These are phyloP conservation scores for Candida cerambycidarum DNA, from an alignment of 805 yeast genomes.

Conservation along the genomic window DNA sequence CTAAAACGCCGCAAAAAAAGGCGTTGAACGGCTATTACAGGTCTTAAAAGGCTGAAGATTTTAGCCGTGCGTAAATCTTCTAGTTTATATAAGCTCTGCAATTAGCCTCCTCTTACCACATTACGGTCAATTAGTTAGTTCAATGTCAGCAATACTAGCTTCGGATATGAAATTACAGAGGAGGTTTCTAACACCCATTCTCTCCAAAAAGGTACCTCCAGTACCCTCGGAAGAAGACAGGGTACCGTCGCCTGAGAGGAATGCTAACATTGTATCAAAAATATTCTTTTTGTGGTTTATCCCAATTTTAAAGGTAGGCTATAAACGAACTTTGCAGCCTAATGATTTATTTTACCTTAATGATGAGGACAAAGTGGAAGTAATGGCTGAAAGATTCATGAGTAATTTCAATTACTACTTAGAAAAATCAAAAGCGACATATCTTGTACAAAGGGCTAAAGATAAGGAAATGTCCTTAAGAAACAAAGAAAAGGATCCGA, in stretches of 20 bases:
- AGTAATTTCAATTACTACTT: conserved; percentile 19
- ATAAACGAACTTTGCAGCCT: conserved; percentile 67
- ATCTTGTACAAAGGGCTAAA: conserved; percentile 23
- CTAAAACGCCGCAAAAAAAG: too few relatives aligned
- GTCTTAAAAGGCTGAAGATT: too few relatives aligned
- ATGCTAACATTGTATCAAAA: conserved; percentile 40
- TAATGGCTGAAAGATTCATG: conserved; percentile 29
- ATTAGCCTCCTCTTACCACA: neutral
- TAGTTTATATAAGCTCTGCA: too few relatives aligned
- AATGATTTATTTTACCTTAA: conserved; percentile 52
- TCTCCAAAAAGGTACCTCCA: conserved; percentile 48
- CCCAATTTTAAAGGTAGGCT: conserved; percentile 65
- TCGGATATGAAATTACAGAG: conserved; percentile 21
- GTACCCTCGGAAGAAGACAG: conserved; percentile 54
- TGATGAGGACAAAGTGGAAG: conserved; percentile 35
- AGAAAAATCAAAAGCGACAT: too few relatives aligned
- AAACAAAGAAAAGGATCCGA: too few relatives aligned
- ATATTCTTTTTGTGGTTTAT: conserved; percentile 66
- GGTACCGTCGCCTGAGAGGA: conserved; percentile 41
- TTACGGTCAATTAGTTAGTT: neutral
- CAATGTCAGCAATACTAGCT: neutral
- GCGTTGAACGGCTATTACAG: too few relatives aligned
- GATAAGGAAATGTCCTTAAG: too few relatives aligned
- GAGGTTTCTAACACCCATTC: conserved; percentile 33
- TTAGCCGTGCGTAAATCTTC: too few relatives aligned